Evolutionary conservation across 129 eudicot genomes (phyloP), one percentile per base, ranked within the genome.

Genomic region (Saposhnikovia divaricata): DNA sequence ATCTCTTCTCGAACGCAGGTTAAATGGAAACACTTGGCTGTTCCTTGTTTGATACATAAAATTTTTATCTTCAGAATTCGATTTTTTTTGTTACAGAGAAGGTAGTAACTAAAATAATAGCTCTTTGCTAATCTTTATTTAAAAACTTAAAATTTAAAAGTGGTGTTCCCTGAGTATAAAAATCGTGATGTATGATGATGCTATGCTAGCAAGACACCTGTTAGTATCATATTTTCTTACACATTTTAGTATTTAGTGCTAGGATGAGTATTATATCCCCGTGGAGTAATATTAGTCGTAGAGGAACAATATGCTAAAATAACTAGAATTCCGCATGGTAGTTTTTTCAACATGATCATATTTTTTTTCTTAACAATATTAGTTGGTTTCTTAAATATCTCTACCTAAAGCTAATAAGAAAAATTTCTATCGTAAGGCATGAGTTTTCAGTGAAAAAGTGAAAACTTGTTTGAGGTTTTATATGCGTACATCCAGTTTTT

Each of bases 1-100:
- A 77, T 83, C 91, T 59, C 90, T 96, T 63, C 90, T 82, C 44
- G 91, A 86, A 55, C 92, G 92, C 89, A 92, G 95, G 99, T 96
- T 46, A 79, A 81, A 38, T 21, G 43, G 42, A 57, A 18, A 6
- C 65, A 42, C 48, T 46, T 61, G 7, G 1, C 27, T 75, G 18
- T 6, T 21, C 48, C 53, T 80, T 25, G 65, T 44, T 31, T 77
- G 3, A 34, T 59, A 38, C 9, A 14, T 18, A 19, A 5, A 76
- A 18, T 8, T 18, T 51, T 5, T 50, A 14, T 14, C 39, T 2
- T n/a, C 8, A 39, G 5, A 18, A 44, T 16, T 21, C 27, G 0
- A 72, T 51, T 16, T 37, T 19, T 42, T 18, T 10, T 43, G 1
- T 34, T 5, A 4, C 9, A 69, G 23, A 31, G 13, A 59, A 23